Evolutionary conservation across 2,329 filamentous ascomycete genomes (phyloP).

Genomic region (Nigrospora sphaerica): DNA sequence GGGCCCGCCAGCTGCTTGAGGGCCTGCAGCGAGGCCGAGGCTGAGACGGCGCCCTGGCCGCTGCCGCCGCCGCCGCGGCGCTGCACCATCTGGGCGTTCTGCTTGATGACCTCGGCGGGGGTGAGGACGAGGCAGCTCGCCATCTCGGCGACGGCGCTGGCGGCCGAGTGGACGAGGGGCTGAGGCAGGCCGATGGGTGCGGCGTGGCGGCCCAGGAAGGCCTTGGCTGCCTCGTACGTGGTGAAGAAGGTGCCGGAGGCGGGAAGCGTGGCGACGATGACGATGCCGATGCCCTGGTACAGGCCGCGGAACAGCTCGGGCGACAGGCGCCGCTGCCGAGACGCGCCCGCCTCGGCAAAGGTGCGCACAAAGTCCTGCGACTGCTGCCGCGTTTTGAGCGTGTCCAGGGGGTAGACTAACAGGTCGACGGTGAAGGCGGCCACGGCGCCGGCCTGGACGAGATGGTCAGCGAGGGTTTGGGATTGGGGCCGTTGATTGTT

Average conservation of each 20-base stretch:
- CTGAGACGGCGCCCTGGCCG: slow-evolving; percentile 7
- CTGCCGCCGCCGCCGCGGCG: slow-evolving; percentile 16
- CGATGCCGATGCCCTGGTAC: slow-evolving; percentile 82
- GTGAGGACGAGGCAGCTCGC: slow-evolving; percentile 83
- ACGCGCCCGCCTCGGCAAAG: slow-evolving; percentile 47
- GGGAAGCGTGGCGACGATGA: slow-evolving; percentile 80
- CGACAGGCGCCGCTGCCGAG: slow-evolving; percentile 37
- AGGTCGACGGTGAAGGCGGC: slow-evolving; percentile 84
- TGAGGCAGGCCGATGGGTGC: slow-evolving; percentile 48
- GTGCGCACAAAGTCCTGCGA: slow-evolving; percentile 66
- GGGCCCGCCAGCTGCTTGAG: slow-evolving; percentile 43
- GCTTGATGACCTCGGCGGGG: slow-evolving; percentile 85
- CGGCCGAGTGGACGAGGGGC: slow-evolving; percentile 63
- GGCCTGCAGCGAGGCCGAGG: slow-evolving; percentile 39
- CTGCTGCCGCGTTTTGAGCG: slow-evolving; percentile 80
- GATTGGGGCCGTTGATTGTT: neutral
- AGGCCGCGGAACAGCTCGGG: slow-evolving; percentile 55
- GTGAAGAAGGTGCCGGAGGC: slow-evolving; percentile 82
- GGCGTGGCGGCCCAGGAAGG: slow-evolving; percentile 44
- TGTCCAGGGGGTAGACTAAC: slow-evolving; percentile 82
- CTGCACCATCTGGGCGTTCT: slow-evolving; percentile 81
- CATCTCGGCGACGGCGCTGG: slow-evolving; percentile 72
- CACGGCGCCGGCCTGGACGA: slow-evolving; percentile 67
- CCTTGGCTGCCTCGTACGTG: slow-evolving; percentile 75
- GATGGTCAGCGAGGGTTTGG: neutral